A percentile compares a stretch with the other conserved stretches of the same genome.
Conservation (phyloP, 2,329 filamentous ascomycete species). For the Aspergillus pseudonomiae region DNA sequence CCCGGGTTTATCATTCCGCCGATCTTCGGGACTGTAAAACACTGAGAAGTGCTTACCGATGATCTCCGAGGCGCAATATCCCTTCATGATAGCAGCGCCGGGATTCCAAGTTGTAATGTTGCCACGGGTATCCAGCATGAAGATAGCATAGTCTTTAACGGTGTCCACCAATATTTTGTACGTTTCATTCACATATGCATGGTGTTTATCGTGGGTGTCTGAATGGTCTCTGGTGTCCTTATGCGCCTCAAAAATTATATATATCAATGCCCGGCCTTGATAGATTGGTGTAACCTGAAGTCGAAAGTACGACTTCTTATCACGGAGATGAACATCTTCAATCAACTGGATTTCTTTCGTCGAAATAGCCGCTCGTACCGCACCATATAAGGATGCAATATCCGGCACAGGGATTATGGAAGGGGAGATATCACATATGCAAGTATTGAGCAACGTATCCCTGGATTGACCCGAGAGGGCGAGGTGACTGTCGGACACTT, state of each 20-base stretch:
- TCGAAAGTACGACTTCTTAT: slow-evolving; percentile 20
- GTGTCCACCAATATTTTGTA: slow-evolving; percentile 65
- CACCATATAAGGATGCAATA: slow-evolving; percentile 39
- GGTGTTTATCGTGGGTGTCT: slow-evolving; percentile 37
- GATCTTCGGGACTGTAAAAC: slow-evolving; percentile 59
- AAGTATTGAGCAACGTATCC: slow-evolving; percentile 39
- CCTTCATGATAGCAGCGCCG: slow-evolving; percentile 59
- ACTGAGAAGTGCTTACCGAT: slow-evolving; percentile 61
- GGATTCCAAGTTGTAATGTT: slow-evolving; percentile 62
- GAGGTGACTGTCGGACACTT: slow-evolving; percentile 50
- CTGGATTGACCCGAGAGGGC: slow-evolving; percentile 35
- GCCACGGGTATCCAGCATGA: slow-evolving; percentile 61
- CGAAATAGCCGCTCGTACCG: slow-evolving; percentile 41
- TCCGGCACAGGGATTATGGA: slow-evolving; percentile 38
- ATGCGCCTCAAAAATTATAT: slow-evolving; percentile 48
- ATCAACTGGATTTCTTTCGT: slow-evolving; percentile 40
- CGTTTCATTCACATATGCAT: slow-evolving; percentile 55
- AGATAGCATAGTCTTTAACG: slow-evolving; percentile 66
- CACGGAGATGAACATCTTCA: slow-evolving; percentile 30
- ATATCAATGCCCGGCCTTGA: slow-evolving; percentile 42
- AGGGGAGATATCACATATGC: slow-evolving; percentile 45
- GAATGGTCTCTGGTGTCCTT: slow-evolving; percentile 38
- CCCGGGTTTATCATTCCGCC: slow-evolving; percentile 52
- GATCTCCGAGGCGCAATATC: slow-evolving; percentile 58
- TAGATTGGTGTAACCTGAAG: slow-evolving; percentile 50